Percentiles rank a stretch among this genome's conserved stretches.
These are phyloP conservation scores for Pythium chondricola DNA, from an alignment of 352 stramenopile genomes.

Conservation along the genomic window DNA sequence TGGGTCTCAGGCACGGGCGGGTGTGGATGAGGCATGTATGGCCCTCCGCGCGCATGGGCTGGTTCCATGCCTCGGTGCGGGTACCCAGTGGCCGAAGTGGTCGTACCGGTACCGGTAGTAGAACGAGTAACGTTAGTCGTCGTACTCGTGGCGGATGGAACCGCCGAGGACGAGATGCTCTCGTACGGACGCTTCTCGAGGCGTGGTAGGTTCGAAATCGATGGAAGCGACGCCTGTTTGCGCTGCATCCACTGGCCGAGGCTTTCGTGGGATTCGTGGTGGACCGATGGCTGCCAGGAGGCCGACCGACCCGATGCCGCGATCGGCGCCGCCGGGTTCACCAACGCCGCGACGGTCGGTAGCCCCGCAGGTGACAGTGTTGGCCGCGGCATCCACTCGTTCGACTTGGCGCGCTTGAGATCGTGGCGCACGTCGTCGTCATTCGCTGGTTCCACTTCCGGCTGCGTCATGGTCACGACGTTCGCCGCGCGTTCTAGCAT, in stretches of 20 bases:
- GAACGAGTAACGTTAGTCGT: no score
- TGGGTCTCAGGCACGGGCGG: no score
- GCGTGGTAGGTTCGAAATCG: constrained; percentile 10
- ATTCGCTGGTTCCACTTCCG: neutral
- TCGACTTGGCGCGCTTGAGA: constrained; percentile 18
- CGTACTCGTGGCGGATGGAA: neutral
- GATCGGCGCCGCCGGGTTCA: neutral
- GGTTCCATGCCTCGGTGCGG: no score
- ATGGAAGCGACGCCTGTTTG: constrained; percentile 15
- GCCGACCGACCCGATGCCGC: constrained; percentile 11
- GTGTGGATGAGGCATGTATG: no score
- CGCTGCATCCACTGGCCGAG: constrained; percentile 15
- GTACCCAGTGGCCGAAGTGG: no score
- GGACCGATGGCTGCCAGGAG: constrained; percentile 9
- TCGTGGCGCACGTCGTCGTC: constrained; percentile 7
- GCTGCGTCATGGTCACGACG: neutral
- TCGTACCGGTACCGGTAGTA: no score
- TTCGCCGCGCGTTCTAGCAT: constrained; percentile 9
- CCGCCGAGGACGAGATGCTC: constrained; percentile 11
- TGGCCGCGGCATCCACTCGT: constrained; percentile 14
- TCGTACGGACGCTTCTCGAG: constrained; percentile 15
- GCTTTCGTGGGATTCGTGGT: constrained; percentile 6
- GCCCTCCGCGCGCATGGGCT: no score
- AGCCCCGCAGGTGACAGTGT: constrained; percentile 8
- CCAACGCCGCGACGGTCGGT: neutral